Evolutionary conservation across 2,329 filamentous ascomycete genomes (phyloP).

Genomic region (Aureobasidium leucospermi): DNA sequence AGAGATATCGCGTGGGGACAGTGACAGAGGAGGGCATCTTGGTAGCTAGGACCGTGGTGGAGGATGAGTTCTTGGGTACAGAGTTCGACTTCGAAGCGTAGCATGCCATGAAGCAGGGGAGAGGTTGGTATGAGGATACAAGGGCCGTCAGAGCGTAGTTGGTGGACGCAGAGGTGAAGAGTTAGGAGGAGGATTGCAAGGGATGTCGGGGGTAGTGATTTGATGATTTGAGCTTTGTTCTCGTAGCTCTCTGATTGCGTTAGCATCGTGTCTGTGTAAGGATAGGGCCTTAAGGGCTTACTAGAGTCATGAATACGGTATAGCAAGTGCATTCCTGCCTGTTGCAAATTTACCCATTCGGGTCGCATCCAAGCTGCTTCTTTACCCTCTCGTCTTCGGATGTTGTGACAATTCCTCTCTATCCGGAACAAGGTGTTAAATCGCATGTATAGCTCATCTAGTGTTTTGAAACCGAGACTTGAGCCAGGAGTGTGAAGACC

Average conservation of each 20-base stretch:
- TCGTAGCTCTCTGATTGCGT: conserved; percentile 3
- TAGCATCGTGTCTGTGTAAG: background rate
- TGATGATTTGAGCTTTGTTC: conserved; percentile 20
- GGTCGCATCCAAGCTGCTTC: conserved; percentile 26
- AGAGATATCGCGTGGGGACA: background rate
- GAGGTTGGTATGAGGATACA: conserved; percentile 20
- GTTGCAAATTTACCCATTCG: conserved; percentile 26
- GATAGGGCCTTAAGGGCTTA: background rate
- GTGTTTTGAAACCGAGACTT: conserved; percentile 18
- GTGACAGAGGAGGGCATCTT: conserved; percentile 21
- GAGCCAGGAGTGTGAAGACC: background rate
- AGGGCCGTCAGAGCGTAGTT: conserved; percentile 26
- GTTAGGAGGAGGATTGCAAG: conserved; percentile 29
- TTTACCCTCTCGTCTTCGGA: conserved; percentile 19
- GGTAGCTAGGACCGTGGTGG: conserved; percentile 23
- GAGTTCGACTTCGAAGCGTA: conserved; percentile 26
- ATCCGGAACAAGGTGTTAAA: conserved; percentile 18
- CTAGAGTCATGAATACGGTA: conserved; percentile 25
- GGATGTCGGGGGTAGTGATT: conserved; percentile 23
- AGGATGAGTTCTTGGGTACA: conserved; percentile 28
- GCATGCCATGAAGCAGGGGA: conserved; percentile 5
- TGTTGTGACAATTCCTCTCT: conserved; percentile 24
- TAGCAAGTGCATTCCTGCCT: conserved; percentile 26
- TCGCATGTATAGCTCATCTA: conserved; percentile 19
- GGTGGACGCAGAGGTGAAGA: conserved; percentile 24